Evolutionary conservation across 192 early-diverging fungal genomes (phyloP).

Genomic region (Podila epicladia): DNA sequence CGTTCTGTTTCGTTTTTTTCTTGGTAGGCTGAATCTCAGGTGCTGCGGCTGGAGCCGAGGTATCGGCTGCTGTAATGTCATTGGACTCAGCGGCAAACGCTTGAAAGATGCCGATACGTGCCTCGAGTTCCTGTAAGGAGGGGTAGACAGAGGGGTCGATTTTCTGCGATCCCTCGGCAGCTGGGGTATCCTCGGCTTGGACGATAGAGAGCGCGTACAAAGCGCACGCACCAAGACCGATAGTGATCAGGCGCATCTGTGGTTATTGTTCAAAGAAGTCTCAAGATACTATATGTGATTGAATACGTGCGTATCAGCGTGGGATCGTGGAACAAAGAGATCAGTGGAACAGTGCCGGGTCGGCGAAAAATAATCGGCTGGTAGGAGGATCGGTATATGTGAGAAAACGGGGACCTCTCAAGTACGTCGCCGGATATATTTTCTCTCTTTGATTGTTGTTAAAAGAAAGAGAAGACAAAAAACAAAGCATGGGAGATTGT

Average conservation of each 20-base stretch:
- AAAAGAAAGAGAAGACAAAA: background rate
- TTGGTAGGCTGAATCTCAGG: background rate
- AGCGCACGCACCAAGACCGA: conserved; percentile 22
- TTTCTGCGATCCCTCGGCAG: conserved; percentile 11
- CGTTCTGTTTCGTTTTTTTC: background rate
- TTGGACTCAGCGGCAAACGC: conserved; percentile 1
- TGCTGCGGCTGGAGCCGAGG: background rate
- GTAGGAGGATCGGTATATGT: background rate
- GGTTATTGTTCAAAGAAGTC: background rate
- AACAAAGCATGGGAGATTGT: background rate
- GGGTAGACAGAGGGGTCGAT: conserved; percentile 14
- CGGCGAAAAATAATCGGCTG: background rate
- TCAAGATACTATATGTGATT: background rate
- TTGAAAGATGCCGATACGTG: conserved; percentile 16
- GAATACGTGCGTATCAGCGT: background rate
- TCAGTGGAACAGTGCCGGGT: background rate
- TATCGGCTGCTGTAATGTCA: background rate
- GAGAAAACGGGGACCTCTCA: too few species aligned
- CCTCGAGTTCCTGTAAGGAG: conserved; percentile 16
- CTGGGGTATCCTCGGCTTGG: conserved; percentile 13
- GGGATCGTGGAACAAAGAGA: background rate
- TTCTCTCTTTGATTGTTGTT: background rate
- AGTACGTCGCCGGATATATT: background rate
- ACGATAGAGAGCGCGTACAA: conserved; percentile 11
- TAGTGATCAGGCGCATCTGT: conserved; percentile 32